A percentile compares a stretch with the other conserved stretches of the same genome.
Evolutionary conservation across 2,329 filamentous ascomycete species (phyloP).

Genomic region (Colletotrichum eremochloae): DNA sequence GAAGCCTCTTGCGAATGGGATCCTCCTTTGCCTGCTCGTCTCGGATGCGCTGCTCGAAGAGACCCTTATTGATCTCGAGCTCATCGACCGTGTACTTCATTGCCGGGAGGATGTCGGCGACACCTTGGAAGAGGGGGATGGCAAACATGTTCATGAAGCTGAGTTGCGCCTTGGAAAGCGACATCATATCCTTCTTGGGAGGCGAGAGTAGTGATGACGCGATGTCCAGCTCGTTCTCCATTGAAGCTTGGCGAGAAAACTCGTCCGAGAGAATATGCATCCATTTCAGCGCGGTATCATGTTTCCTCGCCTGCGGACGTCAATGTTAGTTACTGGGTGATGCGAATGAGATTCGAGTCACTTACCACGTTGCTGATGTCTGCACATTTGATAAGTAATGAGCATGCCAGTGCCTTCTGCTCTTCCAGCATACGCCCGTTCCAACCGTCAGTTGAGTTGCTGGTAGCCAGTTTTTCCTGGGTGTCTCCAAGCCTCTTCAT

Average conservation of each 20-base stretch:
- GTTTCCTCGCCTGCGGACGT: slow-evolving; percentile 78
- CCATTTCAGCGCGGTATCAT: slow-evolving; percentile 87
- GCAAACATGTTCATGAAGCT: slow-evolving; percentile 98
- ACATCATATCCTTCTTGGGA: slow-evolving; percentile 85
- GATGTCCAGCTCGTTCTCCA: slow-evolving; percentile 91
- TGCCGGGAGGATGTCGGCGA: slow-evolving; percentile 86
- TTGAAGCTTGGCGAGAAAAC: slow-evolving; percentile 90
- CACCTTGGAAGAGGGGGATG: slow-evolving; percentile 88
- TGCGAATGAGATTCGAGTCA: slow-evolving; percentile 46
- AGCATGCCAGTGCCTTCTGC: slow-evolving; percentile 85
- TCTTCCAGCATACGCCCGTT: slow-evolving; percentile 81
- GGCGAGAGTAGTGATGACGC: slow-evolving; percentile 88
- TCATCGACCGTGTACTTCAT: slow-evolving; percentile 89
- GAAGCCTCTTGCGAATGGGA: slow-evolving; percentile 51
- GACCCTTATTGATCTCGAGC: slow-evolving; percentile 79
- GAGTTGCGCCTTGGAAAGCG: slow-evolving; percentile 88
- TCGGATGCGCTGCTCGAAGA: slow-evolving; percentile 78
- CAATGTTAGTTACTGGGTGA: slow-evolving; percentile 43
- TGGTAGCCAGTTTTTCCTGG: slow-evolving; percentile 81
- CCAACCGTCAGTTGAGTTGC: slow-evolving; percentile 79
- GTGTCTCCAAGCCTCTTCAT: slow-evolving; percentile 89
- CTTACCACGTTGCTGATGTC: slow-evolving; percentile 98
- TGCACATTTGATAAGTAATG: slow-evolving; percentile 95
- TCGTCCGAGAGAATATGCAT: slow-evolving; percentile 95
- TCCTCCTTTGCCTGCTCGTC: slow-evolving; percentile 70